Conservation (phyloP, 1,284 basidiomycete species). For the Peniophora sp. region DNA sequence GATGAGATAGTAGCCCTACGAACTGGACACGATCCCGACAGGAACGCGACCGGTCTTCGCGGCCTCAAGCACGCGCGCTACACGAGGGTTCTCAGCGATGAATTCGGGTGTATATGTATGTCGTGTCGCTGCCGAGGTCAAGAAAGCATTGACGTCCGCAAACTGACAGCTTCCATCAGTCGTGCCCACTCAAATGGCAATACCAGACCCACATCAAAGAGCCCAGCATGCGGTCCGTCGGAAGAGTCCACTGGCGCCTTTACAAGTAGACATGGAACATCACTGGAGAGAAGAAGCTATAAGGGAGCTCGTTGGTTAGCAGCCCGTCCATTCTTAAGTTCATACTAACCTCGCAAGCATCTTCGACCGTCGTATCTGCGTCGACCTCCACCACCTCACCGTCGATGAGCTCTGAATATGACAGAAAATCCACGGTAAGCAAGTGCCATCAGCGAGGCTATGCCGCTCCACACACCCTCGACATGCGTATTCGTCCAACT, state of each 20-base stretch:
- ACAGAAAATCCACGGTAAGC: background rate
- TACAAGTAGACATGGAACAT: constrained; percentile 57
- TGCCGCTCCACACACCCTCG: constrained; percentile 9
- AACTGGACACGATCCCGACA: constrained; percentile 69
- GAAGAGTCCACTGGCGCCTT: constrained; percentile 26
- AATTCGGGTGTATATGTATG: constrained; percentile 57
- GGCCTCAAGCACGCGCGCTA: constrained; percentile 61
- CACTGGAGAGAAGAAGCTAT: constrained; percentile 55
- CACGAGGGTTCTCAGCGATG: constrained; percentile 46
- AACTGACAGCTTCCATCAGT: constrained; percentile 34
- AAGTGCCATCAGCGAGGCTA: background rate
- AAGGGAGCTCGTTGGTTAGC: background rate
- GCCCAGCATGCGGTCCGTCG: constrained; percentile 39
- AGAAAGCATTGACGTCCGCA: constrained; percentile 74
- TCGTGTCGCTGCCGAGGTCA: constrained; percentile 69
- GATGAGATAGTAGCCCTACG: constrained; percentile 25
- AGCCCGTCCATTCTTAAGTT: background rate
- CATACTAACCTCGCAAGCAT: constrained; percentile 63
- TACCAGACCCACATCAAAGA: constrained; percentile 59
- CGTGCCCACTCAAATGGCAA: background rate
- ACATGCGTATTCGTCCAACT: constrained; percentile 35
- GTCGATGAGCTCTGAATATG: constrained; percentile 52
- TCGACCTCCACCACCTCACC: constrained; percentile 54
- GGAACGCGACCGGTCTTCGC: constrained; percentile 65
- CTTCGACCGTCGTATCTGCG: constrained; percentile 63